Evolutionary conservation across 2,329 filamentous ascomycete genomes (phyloP).

Genomic region (Colletotrichum tanaceti): DNA sequence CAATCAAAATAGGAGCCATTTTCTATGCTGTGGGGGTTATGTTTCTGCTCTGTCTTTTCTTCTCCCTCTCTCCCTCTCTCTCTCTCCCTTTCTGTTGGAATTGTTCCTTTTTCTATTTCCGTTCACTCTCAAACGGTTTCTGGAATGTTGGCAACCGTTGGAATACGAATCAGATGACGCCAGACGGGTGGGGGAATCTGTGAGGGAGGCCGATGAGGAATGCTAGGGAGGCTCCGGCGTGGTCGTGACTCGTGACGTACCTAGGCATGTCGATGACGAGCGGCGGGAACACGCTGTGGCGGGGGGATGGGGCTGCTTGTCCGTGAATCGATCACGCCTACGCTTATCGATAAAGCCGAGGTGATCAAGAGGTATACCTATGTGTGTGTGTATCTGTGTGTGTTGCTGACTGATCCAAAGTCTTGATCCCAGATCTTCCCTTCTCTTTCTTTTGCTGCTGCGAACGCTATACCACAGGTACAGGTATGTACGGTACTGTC

Average conservation of each 20-base stretch:
- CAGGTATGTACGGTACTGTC: no score
- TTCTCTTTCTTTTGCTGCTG: neutral
- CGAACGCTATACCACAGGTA: no score
- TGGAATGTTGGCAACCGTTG: conserved; percentile 36
- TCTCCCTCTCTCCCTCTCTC: no score
- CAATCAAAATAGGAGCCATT: conserved; percentile 67
- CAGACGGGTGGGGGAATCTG: no score
- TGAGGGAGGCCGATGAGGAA: conserved; percentile 15
- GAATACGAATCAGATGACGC: conserved; percentile 5
- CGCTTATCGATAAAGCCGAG: conserved; percentile 40
- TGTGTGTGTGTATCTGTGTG: no score
- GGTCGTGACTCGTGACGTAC: conserved; percentile 16
- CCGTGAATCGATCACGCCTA: conserved; percentile 20
- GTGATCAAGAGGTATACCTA: neutral
- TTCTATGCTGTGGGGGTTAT: neutral
- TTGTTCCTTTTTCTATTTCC: conserved; percentile 14
- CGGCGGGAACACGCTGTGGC: conserved; percentile 8
- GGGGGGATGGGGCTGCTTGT: conserved; percentile 17
- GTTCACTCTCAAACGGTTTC: conserved; percentile 26
- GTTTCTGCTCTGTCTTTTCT: no score
- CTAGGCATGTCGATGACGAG: neutral
- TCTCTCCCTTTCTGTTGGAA: neutral
- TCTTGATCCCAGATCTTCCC: neutral
- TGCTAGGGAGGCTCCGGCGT: conserved; percentile 14
- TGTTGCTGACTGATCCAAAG: conserved; percentile 16